These are phyloP conservation scores for Poa pratensis DNA, from an alignment of 176 grass and related monocot genomes.

Conservation along the genomic window DNA sequence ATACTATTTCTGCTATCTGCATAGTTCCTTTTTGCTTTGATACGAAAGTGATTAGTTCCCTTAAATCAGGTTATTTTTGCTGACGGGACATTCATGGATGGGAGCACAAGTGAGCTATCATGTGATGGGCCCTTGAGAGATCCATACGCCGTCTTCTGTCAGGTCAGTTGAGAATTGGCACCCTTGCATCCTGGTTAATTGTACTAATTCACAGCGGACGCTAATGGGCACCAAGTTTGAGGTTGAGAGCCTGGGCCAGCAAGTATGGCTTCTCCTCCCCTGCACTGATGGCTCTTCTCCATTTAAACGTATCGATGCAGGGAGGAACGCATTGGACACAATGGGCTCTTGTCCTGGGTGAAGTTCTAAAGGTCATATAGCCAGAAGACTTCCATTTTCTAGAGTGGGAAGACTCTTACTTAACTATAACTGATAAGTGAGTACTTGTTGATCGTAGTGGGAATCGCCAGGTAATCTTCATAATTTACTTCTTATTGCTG, in stretches of 20 bases:
- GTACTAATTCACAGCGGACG: neutral
- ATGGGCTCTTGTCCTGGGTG: slow-evolving; percentile 85
- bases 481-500: neutral
- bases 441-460: neutral
- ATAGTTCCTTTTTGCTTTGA: neutral
- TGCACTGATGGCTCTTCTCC: neutral
- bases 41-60: neutral
- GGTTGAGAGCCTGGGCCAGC: neutral
- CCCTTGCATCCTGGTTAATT: neutral
- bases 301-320: slow-evolving; percentile 41
- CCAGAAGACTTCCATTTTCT: neutral
- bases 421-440: neutral
- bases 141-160: slow-evolving; percentile 93
- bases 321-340: slow-evolving; percentile 99
- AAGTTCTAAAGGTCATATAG: slow-evolving; percentile 73
- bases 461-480: slow-evolving; percentile 34
- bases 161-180: slow-evolving; percentile 50
- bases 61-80: slow-evolving; percentile 90
- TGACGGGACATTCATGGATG: slow-evolving; percentile 93
- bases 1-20: neutral
- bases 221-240: neutral
- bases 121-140: slow-evolving; percentile 95
- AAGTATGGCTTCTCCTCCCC: neutral
- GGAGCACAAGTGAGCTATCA: slow-evolving; percentile 92
- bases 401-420: neutral